phyloP scores from a whole-genome alignment of 1,284 basidiomycete genomes.

The Trametes polyzona region DNA sequence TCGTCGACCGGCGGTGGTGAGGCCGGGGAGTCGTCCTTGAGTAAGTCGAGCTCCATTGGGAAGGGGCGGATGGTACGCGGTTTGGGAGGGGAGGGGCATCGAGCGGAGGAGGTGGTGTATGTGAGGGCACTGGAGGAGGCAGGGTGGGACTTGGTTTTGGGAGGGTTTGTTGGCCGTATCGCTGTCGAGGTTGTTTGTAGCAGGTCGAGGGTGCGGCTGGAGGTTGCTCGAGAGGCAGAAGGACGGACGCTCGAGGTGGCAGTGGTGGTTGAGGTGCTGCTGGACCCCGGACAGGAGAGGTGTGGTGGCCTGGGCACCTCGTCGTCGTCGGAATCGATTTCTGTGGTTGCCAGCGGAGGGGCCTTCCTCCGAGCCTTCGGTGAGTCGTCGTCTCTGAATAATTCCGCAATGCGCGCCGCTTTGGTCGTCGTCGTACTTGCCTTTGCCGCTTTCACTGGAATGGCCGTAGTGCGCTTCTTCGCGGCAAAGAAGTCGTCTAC shows the following conservation, averaged over 20 bases:
- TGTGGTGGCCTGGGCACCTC: not conserved
- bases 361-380: not conserved
- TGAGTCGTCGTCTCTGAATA: slow-evolving; percentile 21
- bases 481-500: slow-evolving; percentile 17
- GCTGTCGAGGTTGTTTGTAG: not conserved
- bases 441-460: not conserved
- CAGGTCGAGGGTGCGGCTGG: slow-evolving; percentile 18
- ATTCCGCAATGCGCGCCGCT: slow-evolving; percentile 14
- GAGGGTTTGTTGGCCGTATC: not conserved
- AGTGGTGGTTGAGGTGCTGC: not conserved
- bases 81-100: slow-evolving; percentile 5
- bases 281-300: not conserved
- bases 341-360: not conserved
- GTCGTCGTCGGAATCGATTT: slow-evolving; percentile 15
- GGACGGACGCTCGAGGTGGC: too few relatives aligned
- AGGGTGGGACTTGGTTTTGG: not conserved
- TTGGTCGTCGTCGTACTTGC: slow-evolving; percentile 2
- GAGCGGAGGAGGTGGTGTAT: not conserved
- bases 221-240: not conserved
- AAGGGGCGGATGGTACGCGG: slow-evolving; percentile 23
- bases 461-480: slow-evolving; percentile 10
- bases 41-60: slow-evolving; percentile 27
- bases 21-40: slow-evolving; percentile 2
- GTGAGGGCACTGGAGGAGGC: not conserved
- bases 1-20: slow-evolving; percentile 1